These are phyloP conservation scores for Puccinia horiana DNA, from an alignment of 1,284 basidiomycete species.

Conservation along the genomic window DNA sequence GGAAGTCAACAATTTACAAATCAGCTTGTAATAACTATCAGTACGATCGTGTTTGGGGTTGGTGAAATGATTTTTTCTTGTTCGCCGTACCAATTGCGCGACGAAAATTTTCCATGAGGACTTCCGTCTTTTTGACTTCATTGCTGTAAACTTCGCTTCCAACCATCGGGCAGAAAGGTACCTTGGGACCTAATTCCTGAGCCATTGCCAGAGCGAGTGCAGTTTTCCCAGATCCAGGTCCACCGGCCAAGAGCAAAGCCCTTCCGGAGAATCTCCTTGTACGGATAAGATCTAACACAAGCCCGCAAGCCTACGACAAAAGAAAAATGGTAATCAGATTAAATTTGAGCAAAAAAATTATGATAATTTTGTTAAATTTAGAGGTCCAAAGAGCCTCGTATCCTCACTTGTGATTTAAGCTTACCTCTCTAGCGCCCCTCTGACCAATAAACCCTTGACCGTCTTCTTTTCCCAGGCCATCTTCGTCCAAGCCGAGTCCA, in stretches of 20 bases:
- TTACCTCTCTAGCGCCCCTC: conserved; percentile 81
- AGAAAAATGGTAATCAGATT: conserved; percentile 47
- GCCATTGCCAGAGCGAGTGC: conserved; percentile 90
- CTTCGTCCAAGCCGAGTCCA: conserved; percentile 83
- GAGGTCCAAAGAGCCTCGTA: neutral
- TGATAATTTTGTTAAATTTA: neutral
- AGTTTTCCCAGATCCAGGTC: conserved; percentile 92
- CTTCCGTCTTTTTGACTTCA: conserved; percentile 99
- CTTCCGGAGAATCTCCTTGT: conserved; percentile 88
- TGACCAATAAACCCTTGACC: conserved; percentile 90
- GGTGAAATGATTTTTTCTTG: too few species aligned
- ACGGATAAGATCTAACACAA: conserved; percentile 86
- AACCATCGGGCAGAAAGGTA: conserved; percentile 98
- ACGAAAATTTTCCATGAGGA: conserved; percentile 91
- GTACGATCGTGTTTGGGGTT: too few species aligned
- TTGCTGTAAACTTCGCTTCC: conserved; percentile 94
- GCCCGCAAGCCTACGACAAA: conserved; percentile 73
- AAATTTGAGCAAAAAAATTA: neutral
- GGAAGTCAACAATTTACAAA: too few species aligned
- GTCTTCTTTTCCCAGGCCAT: conserved; percentile 75
- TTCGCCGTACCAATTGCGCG: conserved; percentile 81
- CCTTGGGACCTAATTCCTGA: conserved; percentile 89
- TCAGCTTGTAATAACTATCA: too few species aligned
- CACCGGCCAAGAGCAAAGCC: conserved; percentile 81
- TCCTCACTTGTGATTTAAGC: conserved; percentile 49